A percentile compares a stretch with the other conserved stretches of the same genome.
Conservation (phyloP, 2,329 filamentous ascomycete genomes). For the Bipolaris sorokiniana region DNA sequence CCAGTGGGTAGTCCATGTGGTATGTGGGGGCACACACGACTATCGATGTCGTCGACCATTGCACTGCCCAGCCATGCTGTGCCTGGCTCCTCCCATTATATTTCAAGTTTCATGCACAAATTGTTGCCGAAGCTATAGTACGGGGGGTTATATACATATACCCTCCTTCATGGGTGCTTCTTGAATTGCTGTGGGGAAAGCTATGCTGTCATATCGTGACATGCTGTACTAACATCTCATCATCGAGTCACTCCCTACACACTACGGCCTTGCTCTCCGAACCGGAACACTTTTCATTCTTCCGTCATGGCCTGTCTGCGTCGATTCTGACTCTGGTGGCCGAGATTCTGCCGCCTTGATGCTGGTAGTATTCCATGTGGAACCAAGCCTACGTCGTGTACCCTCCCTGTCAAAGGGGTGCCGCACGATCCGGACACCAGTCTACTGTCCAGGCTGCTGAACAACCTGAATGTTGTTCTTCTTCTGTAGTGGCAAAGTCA, state of each 20-base stretch:
- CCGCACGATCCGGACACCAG: slow-evolving; percentile 13
- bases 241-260: background rate
- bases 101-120: background rate
- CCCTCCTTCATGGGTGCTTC: background rate
- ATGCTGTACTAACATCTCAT: slow-evolving; percentile 2
- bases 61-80: slow-evolving; percentile 3
- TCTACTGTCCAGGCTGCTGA: slow-evolving; percentile 63
- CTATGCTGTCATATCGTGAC: slow-evolving; percentile 6
- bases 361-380: slow-evolving; percentile 23
- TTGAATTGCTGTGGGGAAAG: background rate
- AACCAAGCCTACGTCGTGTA: slow-evolving; percentile 21
- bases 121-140: slow-evolving; percentile 5
- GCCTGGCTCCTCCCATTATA: slow-evolving; percentile 2
- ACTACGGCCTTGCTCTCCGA: slow-evolving; percentile 2
- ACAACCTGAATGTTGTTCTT: slow-evolving; percentile 90
- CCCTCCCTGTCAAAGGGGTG: slow-evolving; percentile 21
- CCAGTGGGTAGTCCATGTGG: background rate
- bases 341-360: slow-evolving; percentile 19
- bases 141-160: background rate
- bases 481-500: slow-evolving; percentile 62
- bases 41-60: background rate
- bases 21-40: slow-evolving; percentile 4
- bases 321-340: slow-evolving; percentile 5
- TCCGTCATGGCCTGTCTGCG: background rate
- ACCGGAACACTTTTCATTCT: background rate